Percentiles rank a stretch among this genome's conserved stretches.
These are phyloP conservation scores for Aegilops speltoides DNA, from an alignment of 176 grass and related monocot genomes.

Conservation along the genomic window DNA sequence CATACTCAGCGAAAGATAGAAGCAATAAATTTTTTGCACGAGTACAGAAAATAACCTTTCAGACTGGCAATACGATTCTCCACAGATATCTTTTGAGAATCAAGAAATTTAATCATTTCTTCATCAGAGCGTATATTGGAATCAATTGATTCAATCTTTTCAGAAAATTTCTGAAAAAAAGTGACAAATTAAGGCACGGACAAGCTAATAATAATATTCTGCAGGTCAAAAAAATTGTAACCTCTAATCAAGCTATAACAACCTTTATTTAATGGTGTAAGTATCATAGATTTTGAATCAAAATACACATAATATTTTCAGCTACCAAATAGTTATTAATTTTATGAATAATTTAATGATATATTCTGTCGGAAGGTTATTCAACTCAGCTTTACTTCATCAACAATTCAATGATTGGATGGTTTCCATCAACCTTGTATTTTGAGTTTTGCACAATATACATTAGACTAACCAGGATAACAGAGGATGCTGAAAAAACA, in stretches of 20 bases:
- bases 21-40: neutral
- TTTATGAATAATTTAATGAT: neutral
- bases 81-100: neutral
- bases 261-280: neutral
- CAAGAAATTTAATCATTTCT: neutral
- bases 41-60: constrained; percentile 26
- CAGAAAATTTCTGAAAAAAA: constrained; percentile 15
- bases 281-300: neutral
- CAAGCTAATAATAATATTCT: constrained; percentile 1
- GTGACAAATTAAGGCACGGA: neutral
- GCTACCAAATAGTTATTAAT: neutral
- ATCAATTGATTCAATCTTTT: neutral
- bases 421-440: neutral
- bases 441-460: neutral
- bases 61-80: neutral
- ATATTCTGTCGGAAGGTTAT: neutral
- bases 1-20: neutral
- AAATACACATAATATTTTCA: neutral
- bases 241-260: neutral
- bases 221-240: neutral
- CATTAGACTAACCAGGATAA: neutral
- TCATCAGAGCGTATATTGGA: neutral
- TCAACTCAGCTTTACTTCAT: neutral
- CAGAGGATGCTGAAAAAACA: neutral
- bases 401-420: neutral